phyloP scores from a whole-genome alignment of 1,139 yeast genomes.

The Suhomyces taliae region DNA sequence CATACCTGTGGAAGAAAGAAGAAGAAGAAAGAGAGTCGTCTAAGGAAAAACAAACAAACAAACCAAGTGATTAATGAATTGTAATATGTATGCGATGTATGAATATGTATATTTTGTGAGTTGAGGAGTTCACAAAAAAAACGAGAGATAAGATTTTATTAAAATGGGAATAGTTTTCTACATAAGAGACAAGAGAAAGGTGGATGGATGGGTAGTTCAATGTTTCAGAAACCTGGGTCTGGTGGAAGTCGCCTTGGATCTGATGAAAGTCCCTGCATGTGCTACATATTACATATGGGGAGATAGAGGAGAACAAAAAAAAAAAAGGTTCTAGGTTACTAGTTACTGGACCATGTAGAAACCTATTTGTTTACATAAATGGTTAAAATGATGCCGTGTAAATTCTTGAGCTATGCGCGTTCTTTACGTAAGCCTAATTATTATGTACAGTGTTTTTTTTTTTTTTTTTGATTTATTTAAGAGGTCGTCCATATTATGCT shows the following conservation, averaged over 20 bases:
- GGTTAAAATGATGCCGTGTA: neutral
- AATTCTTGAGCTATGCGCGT: neutral
- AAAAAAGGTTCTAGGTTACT: too few relatives aligned
- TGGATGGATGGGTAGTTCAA: neutral
- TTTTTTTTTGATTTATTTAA: too few relatives aligned
- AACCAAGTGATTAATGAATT: neutral
- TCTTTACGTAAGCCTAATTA: neutral
- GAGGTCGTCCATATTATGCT: too few relatives aligned
- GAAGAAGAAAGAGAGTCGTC: conserved; percentile 4
- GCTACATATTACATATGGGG: neutral
- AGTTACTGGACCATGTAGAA: too few relatives aligned
- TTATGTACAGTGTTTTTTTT: neutral
- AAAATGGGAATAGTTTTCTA: neutral
- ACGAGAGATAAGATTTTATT: neutral
- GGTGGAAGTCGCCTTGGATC: neutral
- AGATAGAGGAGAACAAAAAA: neutral
- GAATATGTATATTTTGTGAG: neutral
- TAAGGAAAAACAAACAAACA: conserved; percentile 3
- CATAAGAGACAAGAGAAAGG: neutral
- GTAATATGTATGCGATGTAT: neutral
- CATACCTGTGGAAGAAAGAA: conserved; percentile 1
- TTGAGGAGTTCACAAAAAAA: too few relatives aligned
- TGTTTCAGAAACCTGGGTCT: neutral
- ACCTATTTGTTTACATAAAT: neutral
- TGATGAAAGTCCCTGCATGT: neutral